Percentiles rank a stretch among this genome's conserved stretches.
phyloP scores from a whole-genome alignment of 768 basidiomycete genomes.

The Rubroboletus pulcherrimus region DNA sequence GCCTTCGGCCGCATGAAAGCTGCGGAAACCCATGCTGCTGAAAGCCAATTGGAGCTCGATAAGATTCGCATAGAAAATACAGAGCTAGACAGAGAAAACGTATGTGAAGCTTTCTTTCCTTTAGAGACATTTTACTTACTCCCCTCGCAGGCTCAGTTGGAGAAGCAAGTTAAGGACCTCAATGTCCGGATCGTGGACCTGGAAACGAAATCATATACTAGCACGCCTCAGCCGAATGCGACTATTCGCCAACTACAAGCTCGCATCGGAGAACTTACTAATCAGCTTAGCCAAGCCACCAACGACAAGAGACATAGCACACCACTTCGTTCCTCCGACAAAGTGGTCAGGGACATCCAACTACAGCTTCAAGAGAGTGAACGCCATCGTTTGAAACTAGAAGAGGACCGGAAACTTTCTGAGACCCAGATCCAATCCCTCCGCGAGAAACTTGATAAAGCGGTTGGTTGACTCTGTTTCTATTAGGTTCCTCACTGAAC shows the following conservation, averaged over 20 bases:
- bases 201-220: slow-evolving; percentile 72
- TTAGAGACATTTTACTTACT: not conserved
- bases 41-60: slow-evolving; percentile 73
- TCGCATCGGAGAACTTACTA: slow-evolving; percentile 66
- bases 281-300: slow-evolving; percentile 39
- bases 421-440: slow-evolving; percentile 56
- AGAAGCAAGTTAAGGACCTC: slow-evolving; percentile 82
- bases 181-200: slow-evolving; percentile 80
- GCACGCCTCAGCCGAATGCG: slow-evolving; percentile 53
- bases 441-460: slow-evolving; percentile 55
- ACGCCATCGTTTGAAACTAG: slow-evolving; percentile 55
- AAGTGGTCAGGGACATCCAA: slow-evolving; percentile 49
- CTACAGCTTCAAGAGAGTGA: slow-evolving; percentile 58
- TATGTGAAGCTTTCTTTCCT: slow-evolving; percentile 29
- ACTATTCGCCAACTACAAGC: slow-evolving; percentile 60
- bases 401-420: slow-evolving; percentile 60
- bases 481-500: not conserved
- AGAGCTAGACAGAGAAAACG: slow-evolving; percentile 73
- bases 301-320: slow-evolving; percentile 38
- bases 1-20: slow-evolving; percentile 78
- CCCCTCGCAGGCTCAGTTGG: slow-evolving; percentile 60
- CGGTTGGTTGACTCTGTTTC: slow-evolving; percentile 42
- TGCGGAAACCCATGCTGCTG: slow-evolving; percentile 70
- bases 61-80: slow-evolving; percentile 79
- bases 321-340: slow-evolving; percentile 42